Base-by-base conservation (phyloP, 2,329 filamentous ascomycete genomes). In the Didymella segeticola region DNA sequence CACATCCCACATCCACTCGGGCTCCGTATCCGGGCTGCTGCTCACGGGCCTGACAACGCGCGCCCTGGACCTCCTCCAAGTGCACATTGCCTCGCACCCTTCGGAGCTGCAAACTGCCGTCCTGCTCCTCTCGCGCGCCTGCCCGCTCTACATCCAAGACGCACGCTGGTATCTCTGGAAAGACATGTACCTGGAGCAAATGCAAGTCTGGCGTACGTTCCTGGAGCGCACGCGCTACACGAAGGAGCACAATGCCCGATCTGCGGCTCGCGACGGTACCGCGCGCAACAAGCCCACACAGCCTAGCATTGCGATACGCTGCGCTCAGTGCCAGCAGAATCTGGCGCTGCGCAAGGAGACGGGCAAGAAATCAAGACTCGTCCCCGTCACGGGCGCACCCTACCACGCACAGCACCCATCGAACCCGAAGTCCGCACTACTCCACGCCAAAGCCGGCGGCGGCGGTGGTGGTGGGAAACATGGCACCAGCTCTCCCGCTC, bases 201-300 rank as follows among this genome's bases (percentile, higher is more conserved):
- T 90, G 90, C 81, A 89, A 83, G 72, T 84, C 82, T 87, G 84
- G 84, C 82, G 83, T 47, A 77, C 85, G 49, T 93, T 90, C 76
- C 85, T 89, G 57, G 83, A 90, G 61, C 86, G 90, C 39, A 89
- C 89, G 48, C 88, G 88, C 65, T 93, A 92, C 74, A 88, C 90
- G 62, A 88, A 90, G 56, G 87, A 90, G 69, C 89, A 89, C 67
- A 90, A 88, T 20, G 85, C 86, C 59, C 83, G 83, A 61, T 88
- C 87, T 39, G 76, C 79, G 61, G 85, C 87, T 52, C 83, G 84
- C 47, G 82, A 86, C 47, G 88, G 88, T 33, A 74, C 77, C 7
- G 84, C 84, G n/a, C 82, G 84, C 7, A 82, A 89, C 60, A 85
- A 85, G 52, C 83, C 87, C 1, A 82, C 87, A 0, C 63, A 71